phyloP scores from a whole-genome alignment of 1,284 basidiomycete species.

The Acaromyces ingoldii region DNA sequence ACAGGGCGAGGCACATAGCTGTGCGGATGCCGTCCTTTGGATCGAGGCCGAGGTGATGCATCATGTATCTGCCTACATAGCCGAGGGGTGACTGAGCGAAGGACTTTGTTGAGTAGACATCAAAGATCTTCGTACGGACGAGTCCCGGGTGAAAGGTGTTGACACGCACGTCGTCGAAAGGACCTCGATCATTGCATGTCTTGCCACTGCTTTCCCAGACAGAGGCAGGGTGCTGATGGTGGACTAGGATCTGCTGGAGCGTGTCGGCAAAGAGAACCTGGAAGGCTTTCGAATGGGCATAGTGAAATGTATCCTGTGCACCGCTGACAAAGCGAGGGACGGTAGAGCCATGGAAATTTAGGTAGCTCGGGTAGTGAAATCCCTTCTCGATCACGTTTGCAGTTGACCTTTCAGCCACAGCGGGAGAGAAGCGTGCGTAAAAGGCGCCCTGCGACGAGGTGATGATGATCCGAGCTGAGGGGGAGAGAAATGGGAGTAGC shows the following conservation, averaged over 20 bases:
- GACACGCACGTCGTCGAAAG: too few relatives aligned
- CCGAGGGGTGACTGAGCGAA: background rate
- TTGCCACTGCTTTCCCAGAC: background rate
- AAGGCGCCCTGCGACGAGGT: background rate
- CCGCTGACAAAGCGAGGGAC: background rate
- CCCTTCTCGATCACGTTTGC: background rate
- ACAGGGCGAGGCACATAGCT: background rate
- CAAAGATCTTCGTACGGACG: slow-evolving; percentile 5
- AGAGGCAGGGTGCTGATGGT: too few relatives aligned
- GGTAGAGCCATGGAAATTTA: too few relatives aligned
- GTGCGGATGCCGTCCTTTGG: slow-evolving; percentile 1
- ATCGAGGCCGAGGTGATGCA: background rate
- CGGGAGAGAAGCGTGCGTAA: background rate
- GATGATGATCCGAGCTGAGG: background rate
- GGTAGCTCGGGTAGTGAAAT: background rate
- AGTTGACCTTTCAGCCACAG: background rate
- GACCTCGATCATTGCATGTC: background rate
- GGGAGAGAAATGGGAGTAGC: background rate
- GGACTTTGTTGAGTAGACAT: background rate
- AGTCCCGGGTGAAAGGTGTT: slow-evolving; percentile 3
- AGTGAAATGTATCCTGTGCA: background rate
- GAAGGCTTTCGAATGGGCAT: slow-evolving; percentile 2
- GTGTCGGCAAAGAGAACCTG: background rate
- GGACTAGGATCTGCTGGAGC: too few relatives aligned
- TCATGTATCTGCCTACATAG: background rate